A percentile compares a stretch with the other conserved stretches of the same genome.
Evolutionary conservation across 2,329 filamentous ascomycete species (phyloP).

Genomic region (Diplocarpon mali): DNA sequence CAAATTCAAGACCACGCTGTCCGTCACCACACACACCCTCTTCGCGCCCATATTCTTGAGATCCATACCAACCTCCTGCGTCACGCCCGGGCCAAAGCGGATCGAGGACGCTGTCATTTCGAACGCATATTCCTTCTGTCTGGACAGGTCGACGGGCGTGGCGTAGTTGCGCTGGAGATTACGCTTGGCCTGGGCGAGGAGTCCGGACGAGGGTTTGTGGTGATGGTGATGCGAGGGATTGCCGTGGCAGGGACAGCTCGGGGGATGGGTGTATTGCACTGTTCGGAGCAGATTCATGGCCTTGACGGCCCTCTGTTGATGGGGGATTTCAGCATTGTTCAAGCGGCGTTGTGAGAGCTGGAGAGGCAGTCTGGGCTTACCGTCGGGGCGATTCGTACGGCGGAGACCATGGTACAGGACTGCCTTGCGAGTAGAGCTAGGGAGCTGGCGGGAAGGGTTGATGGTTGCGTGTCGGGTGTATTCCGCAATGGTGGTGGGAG

Average conservation of each 20-base stretch:
- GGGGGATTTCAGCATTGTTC: constrained; percentile 7
- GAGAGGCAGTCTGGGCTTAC: constrained; percentile 11
- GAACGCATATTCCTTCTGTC: constrained; percentile 92
- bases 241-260: constrained; percentile 82
- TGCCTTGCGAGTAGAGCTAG: constrained; percentile 1
- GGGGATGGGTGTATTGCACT: constrained; percentile 83
- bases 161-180: constrained; percentile 45
- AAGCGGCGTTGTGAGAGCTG: neutral
- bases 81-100: constrained; percentile 84
- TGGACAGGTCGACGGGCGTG: constrained; percentile 61
- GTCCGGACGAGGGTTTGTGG: constrained; percentile 30
- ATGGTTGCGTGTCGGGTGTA: too few relatives aligned
- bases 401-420: constrained; percentile 4
- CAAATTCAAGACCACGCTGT: constrained; percentile 68
- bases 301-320: constrained; percentile 41
- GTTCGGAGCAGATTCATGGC: constrained; percentile 70
- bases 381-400: constrained; percentile 23
- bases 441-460: neutral
- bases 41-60: constrained; percentile 82
- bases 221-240: constrained; percentile 71
- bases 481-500: too few relatives aligned
- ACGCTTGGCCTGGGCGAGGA: constrained; percentile 35
- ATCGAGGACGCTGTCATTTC: constrained; percentile 97
- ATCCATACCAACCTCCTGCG: constrained; percentile 96
- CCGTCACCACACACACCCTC: constrained; percentile 86